Evolutionary conservation across 495 filamentous ascomycete genomes (phyloP).

Genomic region (Xylaria bambusicola): DNA sequence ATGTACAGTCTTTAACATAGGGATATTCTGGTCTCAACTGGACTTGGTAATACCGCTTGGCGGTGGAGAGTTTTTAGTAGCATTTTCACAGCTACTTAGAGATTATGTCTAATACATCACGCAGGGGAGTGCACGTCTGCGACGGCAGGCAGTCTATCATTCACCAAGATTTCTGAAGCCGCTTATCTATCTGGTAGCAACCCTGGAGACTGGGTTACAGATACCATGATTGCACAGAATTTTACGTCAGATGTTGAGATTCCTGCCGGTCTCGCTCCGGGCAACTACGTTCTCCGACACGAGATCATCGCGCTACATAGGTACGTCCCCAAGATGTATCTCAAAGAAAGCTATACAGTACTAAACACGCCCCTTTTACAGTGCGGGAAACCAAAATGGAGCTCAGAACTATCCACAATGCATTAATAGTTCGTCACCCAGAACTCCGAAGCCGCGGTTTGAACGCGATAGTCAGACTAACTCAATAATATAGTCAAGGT

Average conservation of each 20-base stretch:
- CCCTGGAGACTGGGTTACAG: constrained; percentile 64
- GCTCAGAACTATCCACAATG: constrained; percentile 72
- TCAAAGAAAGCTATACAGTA: no score
- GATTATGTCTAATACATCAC: not conserved
- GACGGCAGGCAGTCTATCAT: constrained; percentile 60
- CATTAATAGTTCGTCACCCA: no score
- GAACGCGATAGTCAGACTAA: no score
- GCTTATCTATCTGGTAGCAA: constrained; percentile 51
- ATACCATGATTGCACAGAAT: constrained; percentile 62
- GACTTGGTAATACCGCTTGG: no score
- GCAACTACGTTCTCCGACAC: constrained; percentile 70
- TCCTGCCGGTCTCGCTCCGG: constrained; percentile 55
- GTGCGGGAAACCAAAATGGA: constrained; percentile 51
- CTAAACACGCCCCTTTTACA: constrained; percentile 15
- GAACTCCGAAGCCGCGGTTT: no score
- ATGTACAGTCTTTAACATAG: not conserved
- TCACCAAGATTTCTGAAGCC: constrained; percentile 63
- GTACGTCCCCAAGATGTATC: no score
- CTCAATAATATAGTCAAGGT: no score
- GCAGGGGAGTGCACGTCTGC: constrained; percentile 56
- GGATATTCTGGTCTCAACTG: no score
- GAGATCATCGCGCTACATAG: constrained; percentile 70
- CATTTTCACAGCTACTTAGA: no score
- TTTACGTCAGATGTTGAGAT: constrained; percentile 62
- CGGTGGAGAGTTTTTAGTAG: no score